phyloP scores from a whole-genome alignment of 2,329 filamentous ascomycete genomes.

The Pestalotiopsis sp. region DNA sequence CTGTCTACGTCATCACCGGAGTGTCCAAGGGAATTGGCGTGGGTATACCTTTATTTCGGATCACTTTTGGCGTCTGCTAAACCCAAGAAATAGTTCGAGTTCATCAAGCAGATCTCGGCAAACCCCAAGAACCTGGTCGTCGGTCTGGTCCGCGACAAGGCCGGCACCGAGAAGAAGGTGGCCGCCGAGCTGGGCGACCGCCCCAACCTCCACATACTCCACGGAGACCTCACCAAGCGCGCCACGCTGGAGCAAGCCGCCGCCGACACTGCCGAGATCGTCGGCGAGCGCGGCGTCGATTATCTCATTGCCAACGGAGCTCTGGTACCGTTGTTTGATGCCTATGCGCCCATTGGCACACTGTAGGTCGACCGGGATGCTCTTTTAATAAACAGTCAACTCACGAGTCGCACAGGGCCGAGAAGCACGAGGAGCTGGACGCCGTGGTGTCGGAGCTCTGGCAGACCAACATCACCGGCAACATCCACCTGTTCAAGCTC shows the following conservation, averaged over 20 bases:
- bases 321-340: conserved; percentile 27
- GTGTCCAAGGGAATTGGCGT: conserved; percentile 24
- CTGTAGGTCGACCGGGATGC: conserved; percentile 43
- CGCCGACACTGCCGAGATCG: conserved; percentile 1
- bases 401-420: not conserved
- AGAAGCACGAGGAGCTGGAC: too few relatives aligned
- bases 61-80: not conserved
- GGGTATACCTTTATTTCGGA: not conserved
- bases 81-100: conserved; percentile 44
- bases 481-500: conserved; percentile 52
- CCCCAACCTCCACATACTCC: conserved; percentile 47
- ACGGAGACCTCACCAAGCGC: conserved; percentile 45
- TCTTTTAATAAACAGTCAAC: conserved; percentile 17
- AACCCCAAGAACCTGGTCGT: conserved; percentile 46
- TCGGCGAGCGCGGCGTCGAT: conserved; percentile 5
- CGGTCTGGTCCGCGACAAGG: conserved; percentile 50
- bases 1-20: conserved; percentile 23
- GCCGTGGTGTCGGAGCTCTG: too few relatives aligned
- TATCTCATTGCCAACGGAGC: conserved; percentile 21
- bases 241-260: conserved; percentile 33
- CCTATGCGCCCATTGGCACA: conserved; percentile 31
- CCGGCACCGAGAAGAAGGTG: conserved; percentile 44
- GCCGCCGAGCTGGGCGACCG: conserved; percentile 37
- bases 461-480: conserved; percentile 47
- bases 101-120: conserved; percentile 47